Percentiles rank a stretch among this genome's conserved stretches.
Evolutionary conservation across 2,329 filamentous ascomycete species (phyloP).

Genomic region (Neofusicoccum ribis): DNA sequence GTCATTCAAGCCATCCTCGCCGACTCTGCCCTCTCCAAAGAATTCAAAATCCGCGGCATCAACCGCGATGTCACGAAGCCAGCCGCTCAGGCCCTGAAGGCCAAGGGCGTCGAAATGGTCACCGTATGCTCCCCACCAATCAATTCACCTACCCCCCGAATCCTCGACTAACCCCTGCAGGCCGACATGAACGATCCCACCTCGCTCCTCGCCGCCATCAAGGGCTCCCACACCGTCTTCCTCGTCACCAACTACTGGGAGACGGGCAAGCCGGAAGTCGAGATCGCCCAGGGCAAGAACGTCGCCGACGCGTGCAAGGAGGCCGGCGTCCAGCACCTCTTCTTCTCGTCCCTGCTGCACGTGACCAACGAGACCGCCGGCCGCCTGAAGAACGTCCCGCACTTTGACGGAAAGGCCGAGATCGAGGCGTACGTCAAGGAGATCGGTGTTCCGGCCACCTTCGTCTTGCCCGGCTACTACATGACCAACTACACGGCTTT

Average conservation of each 20-base stretch:
- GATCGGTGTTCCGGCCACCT: constrained; percentile 23
- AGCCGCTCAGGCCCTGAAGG: constrained; percentile 47
- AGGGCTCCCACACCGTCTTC: constrained; percentile 30
- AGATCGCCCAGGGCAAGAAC: constrained; percentile 34
- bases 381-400: constrained; percentile 32
- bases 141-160: background rate
- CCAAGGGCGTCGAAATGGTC: constrained; percentile 52
- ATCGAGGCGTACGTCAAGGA: constrained; percentile 33
- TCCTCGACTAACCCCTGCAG: constrained; percentile 38
- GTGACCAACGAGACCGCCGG: constrained; percentile 29
- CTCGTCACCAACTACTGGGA: constrained; percentile 26
- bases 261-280: constrained; percentile 26
- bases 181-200: constrained; percentile 31
- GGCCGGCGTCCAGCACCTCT: constrained; percentile 38
- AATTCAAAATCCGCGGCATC: constrained; percentile 53
- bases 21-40: background rate
- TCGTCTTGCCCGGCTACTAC: constrained; percentile 28
- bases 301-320: constrained; percentile 34
- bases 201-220: constrained; percentile 28
- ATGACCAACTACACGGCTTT: constrained; percentile 22
- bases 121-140: constrained; percentile 48
- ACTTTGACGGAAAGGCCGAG: constrained; percentile 41
- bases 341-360: constrained; percentile 38
- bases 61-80: constrained; percentile 52
- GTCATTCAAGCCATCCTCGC: constrained; percentile 44